A percentile compares a stretch with the other conserved stretches of the same genome.
Conservation (phyloP, 148 eudicot genomes). For the Amaranthus hypochondriacus region DNA sequence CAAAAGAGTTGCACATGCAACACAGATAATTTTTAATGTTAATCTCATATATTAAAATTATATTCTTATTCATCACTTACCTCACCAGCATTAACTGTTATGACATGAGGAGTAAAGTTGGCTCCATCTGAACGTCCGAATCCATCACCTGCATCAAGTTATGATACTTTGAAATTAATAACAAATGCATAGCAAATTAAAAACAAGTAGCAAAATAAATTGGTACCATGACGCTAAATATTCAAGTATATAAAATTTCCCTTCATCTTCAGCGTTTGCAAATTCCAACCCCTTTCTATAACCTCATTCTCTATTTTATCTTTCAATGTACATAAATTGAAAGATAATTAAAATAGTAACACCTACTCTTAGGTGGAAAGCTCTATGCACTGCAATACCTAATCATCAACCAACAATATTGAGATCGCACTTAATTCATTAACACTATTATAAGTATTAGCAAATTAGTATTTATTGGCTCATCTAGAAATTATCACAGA, state of each 20-base stretch:
- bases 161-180: neutral
- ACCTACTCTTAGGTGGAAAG: neutral
- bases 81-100: constrained; percentile 70
- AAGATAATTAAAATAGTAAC: neutral
- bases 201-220: neutral
- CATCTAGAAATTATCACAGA: neutral
- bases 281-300: too few relatives aligned
- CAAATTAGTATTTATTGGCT: neutral
- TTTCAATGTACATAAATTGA: neutral
- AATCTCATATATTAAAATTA: neutral
- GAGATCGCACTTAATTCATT: neutral
- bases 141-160: constrained; percentile 43
- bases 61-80: constrained; percentile 28
- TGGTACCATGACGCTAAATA: too few relatives aligned
- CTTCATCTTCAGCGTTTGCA: too few relatives aligned
- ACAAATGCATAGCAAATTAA: neutral
- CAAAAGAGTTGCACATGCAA: neutral
- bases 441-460: neutral
- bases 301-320: neutral
- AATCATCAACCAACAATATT: neutral
- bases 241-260: too few relatives aligned
- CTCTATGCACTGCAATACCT: neutral
- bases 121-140: constrained; percentile 49
- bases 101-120: constrained; percentile 62
- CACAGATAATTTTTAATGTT: neutral